Conservation (phyloP, 2,329 filamentous ascomycete species). For the Tolypocladium endophyticum region DNA sequence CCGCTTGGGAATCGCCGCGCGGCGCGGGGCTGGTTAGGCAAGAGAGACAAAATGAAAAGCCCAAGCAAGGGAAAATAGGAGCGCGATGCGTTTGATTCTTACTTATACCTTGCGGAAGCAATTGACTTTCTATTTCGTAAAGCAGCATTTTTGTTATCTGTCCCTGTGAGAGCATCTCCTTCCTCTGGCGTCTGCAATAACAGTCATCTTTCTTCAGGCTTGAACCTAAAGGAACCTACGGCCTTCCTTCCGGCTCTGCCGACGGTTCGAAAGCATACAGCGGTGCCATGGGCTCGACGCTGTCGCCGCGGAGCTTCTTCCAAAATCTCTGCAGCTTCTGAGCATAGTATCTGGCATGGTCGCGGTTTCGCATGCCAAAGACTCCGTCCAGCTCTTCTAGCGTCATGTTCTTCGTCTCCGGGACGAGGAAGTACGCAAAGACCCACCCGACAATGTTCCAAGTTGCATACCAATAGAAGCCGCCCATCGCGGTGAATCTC, state of each 20-base stretch:
- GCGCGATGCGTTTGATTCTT: not conserved
- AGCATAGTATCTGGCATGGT: conserved; percentile 19
- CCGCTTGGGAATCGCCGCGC: no score
- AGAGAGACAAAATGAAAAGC: not conserved
- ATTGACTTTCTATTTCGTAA: not conserved
- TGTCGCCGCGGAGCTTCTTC: conserved; percentile 16
- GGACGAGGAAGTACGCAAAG: conserved; percentile 21
- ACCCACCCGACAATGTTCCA: conserved; percentile 24
- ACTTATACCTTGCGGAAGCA: not conserved
- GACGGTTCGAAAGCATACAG: conserved; percentile 11
- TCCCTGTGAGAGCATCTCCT: not conserved
- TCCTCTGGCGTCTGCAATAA: not conserved
- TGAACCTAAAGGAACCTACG: not conserved
- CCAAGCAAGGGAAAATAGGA: not conserved
- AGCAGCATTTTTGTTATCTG: not conserved
- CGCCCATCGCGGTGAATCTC: conserved; percentile 19
- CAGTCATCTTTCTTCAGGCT: not conserved
- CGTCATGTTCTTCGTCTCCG: conserved; percentile 23
- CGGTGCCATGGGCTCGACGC: conserved; percentile 18
- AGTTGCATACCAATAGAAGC: conserved; percentile 27
- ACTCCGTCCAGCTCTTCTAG: conserved; percentile 23
- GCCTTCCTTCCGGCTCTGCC: not conserved
- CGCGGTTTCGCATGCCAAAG: conserved; percentile 18
- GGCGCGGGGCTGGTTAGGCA: not conserved
- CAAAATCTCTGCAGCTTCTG: conserved; percentile 21